Evolutionary conservation across 2,329 filamentous ascomycete genomes (phyloP).

Genomic region (Fusarium stilboides): DNA sequence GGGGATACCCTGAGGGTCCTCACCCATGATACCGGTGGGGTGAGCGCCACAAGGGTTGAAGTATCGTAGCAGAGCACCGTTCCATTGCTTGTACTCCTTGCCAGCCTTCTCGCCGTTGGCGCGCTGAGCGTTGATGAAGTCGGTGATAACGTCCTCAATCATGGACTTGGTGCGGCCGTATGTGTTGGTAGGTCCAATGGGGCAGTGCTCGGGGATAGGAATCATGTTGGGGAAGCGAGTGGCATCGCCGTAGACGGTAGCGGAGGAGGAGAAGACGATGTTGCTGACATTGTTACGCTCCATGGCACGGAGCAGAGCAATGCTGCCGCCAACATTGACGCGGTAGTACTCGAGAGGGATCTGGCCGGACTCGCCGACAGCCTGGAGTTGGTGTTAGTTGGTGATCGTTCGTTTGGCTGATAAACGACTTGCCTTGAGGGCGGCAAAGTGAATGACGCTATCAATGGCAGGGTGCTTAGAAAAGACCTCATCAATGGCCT

Average conservation of each 20-base stretch:
- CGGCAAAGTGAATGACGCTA: conserved; percentile 98
- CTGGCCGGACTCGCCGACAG: conserved; percentile 94
- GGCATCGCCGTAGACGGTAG: conserved; percentile 98
- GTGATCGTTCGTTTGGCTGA: background rate
- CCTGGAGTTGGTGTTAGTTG: conserved; percentile 66
- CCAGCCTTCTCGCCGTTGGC: conserved; percentile 85
- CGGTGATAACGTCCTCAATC: conserved; percentile 92
- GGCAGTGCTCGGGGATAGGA: conserved; percentile 96
- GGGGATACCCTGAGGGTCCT: conserved; percentile 95
- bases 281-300: conserved; percentile 91
- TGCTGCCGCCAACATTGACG: conserved; percentile 94
- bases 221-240: conserved; percentile 98
- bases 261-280: conserved; percentile 98
- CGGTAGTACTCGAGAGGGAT: conserved; percentile 98
- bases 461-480: conserved; percentile 91
- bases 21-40: conserved; percentile 96
- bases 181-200: conserved; percentile 95
- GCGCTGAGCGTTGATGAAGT: conserved; percentile 89
- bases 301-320: conserved; percentile 90
- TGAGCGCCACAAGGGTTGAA: conserved; percentile 98
- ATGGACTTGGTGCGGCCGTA: conserved; percentile 97
- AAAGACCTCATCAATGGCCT: conserved; percentile 88
- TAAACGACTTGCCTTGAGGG: conserved; percentile 80
- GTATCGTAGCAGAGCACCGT: conserved; percentile 92
- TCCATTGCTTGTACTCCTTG: conserved; percentile 86